Evolutionary conservation across 768 basidiomycete species (phyloP).

Genomic region (Rhizopogon roseolus): DNA sequence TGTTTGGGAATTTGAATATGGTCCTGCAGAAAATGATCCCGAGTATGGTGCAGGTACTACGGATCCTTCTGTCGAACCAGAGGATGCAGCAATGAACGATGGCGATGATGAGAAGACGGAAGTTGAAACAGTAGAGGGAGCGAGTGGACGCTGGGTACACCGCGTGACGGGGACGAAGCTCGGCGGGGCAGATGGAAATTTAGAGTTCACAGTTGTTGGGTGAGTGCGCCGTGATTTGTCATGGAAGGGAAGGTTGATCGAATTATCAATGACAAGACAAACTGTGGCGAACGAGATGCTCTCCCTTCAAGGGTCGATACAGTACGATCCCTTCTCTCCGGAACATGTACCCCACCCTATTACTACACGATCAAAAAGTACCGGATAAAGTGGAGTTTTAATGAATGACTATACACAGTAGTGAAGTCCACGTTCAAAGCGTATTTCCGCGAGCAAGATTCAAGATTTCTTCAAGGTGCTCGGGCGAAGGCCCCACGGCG

Average conservation of each 20-base stretch:
- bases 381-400: too few species aligned
- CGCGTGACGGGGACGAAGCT: conserved; percentile 62
- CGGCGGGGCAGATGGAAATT: conserved; percentile 59
- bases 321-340: conserved; percentile 57
- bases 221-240: conserved; percentile 31
- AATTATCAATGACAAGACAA: conserved; percentile 41
- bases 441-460: too few species aligned
- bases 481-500: too few species aligned
- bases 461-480: too few species aligned
- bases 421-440: too few species aligned
- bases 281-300: conserved; percentile 93
- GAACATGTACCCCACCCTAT: conserved; percentile 38
- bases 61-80: neutral
- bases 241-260: conserved; percentile 3
- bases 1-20: conserved; percentile 84
- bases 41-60: conserved; percentile 45
- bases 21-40: conserved; percentile 75
- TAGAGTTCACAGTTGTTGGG: conserved; percentile 90
- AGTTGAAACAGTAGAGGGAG: conserved; percentile 32
- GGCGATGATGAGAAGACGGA: neutral
- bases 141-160: conserved; percentile 77
- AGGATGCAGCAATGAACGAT: conserved; percentile 10
- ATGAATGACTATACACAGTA: too few species aligned
- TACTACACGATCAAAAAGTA: too few species aligned
- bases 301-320: conserved; percentile 81